These are phyloP conservation scores for Aristolochia fimbriata DNA, from an alignment of 164 flowering plant species.

Conservation along the genomic window DNA sequence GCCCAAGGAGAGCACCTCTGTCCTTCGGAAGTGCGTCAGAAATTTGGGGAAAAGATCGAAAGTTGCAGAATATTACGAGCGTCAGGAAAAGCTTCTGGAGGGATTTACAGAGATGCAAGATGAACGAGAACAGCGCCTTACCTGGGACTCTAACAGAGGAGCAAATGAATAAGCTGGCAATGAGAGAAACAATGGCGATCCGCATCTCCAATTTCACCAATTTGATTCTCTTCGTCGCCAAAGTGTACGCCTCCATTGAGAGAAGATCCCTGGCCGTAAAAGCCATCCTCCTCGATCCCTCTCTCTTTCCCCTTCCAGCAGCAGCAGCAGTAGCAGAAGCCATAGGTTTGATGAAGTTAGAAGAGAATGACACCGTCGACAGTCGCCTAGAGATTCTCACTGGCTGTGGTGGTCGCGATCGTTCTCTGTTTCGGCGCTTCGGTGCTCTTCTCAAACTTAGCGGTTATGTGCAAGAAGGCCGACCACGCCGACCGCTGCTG, in stretches of 20 bases:
- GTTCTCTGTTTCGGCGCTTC: too few relatives aligned
- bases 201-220: conserved; percentile 51
- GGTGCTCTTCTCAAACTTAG: too few relatives aligned
- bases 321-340: too few relatives aligned
- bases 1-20: conserved; percentile 3
- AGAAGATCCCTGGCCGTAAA: conserved; percentile 84
- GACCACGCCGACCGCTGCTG: too few relatives aligned
- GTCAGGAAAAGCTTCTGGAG: conserved; percentile 70
- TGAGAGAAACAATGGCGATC: conserved; percentile 51
- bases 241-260: conserved; percentile 64
- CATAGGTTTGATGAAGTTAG: too few relatives aligned
- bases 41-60: conserved; percentile 29
- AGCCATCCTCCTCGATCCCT: conserved; percentile 80
- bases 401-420: too few relatives aligned
- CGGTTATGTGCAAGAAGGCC: too few relatives aligned
- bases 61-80: conserved; percentile 70
- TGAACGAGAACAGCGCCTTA: conserved; percentile 36
- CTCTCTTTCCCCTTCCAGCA: too few relatives aligned
- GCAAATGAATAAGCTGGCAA: conserved; percentile 55
- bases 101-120: conserved; percentile 76
- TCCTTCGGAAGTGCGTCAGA: conserved; percentile 3
- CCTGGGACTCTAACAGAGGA: conserved; percentile 67
- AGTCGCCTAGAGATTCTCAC: too few relatives aligned
- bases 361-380: too few relatives aligned
- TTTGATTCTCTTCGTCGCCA: conserved; percentile 56